Evolutionary conservation across 2,329 filamentous ascomycete species (phyloP).

Genomic region (Diaporthe vexans): DNA sequence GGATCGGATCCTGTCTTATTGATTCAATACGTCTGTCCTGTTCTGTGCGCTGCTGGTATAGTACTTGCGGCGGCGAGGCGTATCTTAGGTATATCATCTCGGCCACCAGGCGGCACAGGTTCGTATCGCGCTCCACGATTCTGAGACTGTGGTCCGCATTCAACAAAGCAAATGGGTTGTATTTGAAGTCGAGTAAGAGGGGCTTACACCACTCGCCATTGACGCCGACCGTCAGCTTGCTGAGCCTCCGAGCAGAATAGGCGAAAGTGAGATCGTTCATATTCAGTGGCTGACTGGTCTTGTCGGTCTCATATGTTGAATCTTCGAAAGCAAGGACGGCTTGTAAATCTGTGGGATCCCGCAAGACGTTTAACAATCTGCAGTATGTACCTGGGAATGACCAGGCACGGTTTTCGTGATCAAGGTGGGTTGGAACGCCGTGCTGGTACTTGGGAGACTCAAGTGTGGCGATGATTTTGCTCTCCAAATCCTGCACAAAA

Average conservation of each 20-base stretch:
- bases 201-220: background rate
- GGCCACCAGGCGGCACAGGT: background rate
- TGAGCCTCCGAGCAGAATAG: background rate
- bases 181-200: background rate
- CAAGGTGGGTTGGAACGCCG: background rate
- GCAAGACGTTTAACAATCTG: background rate
- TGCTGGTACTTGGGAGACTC: too few relatives aligned
- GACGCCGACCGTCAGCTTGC: background rate
- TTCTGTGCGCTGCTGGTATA: background rate
- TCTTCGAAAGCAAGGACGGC: background rate
- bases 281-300: background rate
- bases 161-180: background rate
- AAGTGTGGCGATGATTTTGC: background rate
- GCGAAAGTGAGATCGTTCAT: background rate
- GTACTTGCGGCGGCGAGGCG: background rate
- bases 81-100: background rate
- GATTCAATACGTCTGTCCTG: background rate
- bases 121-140: background rate
- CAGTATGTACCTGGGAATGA: background rate
- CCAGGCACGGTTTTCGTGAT: background rate
- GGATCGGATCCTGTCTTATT: background rate
- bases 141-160: background rate
- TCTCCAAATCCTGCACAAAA: background rate
- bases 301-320: background rate
- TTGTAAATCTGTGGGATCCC: background rate